Conservation (phyloP, 805 yeast species). For the Lipomyces lipofer region DNA sequence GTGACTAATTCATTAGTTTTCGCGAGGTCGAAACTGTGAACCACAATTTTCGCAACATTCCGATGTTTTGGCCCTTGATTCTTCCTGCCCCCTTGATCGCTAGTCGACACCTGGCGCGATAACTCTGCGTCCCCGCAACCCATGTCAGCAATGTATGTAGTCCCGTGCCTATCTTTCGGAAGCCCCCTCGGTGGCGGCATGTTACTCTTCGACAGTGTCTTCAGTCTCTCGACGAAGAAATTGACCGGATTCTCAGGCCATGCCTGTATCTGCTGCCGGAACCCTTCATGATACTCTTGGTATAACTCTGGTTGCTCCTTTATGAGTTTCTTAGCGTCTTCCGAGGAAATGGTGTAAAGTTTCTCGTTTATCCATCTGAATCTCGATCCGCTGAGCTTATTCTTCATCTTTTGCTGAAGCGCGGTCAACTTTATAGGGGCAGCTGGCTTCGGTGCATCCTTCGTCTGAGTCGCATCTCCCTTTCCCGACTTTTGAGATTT, state of each 20-base stretch:
- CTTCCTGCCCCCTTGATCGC: constrained; percentile 40
- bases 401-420: constrained; percentile 92
- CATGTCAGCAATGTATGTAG: constrained; percentile 91
- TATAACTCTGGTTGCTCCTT: constrained; percentile 82
- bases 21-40: constrained; percentile 89
- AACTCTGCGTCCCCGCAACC: constrained; percentile 98
- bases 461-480: background rate
- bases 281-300: constrained; percentile 94
- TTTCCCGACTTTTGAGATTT: background rate
- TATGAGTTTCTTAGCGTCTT: constrained; percentile 70
- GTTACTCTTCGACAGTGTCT: constrained; percentile 31
- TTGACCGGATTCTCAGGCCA: constrained; percentile 99
- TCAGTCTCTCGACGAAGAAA: constrained; percentile 73
- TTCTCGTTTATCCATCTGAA: constrained; percentile 99
- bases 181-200: constrained; percentile 34
- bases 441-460: constrained; percentile 9
- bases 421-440: constrained; percentile 61
- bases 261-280: constrained; percentile 87
- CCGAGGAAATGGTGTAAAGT: constrained; percentile 82
- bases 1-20: constrained; percentile 87
- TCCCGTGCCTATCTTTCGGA: constrained; percentile 58
- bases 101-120: constrained; percentile 60
- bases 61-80: too few relatives aligned
- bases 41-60: constrained; percentile 55
- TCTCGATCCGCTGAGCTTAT: constrained; percentile 88